Evolutionary conservation across 2,329 filamentous ascomycete species (phyloP).

Genomic region (Venturia aucupariae): DNA sequence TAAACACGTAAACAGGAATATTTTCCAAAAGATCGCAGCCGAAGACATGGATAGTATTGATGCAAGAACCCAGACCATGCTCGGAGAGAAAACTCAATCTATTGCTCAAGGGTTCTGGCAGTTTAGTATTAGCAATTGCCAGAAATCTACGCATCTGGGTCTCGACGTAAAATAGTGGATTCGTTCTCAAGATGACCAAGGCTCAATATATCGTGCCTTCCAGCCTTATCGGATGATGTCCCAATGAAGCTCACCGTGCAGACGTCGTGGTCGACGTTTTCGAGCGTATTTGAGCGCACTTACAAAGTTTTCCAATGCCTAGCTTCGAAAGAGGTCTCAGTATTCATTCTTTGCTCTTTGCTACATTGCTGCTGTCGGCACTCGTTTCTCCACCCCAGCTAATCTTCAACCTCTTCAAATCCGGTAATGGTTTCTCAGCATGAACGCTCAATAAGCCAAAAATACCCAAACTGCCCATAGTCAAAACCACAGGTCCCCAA

Average conservation of each 20-base stretch:
- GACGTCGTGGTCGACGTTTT: background rate
- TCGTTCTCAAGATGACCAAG: too few species aligned
- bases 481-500: background rate
- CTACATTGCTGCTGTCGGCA: background rate
- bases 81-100: too few species aligned
- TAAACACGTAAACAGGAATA: too few species aligned
- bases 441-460: background rate
- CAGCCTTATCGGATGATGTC: background rate
- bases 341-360: background rate
- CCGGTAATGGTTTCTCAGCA: background rate
- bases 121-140: too few species aligned
- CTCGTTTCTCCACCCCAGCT: background rate
- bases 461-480: background rate
- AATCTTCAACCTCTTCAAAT: background rate
- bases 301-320: background rate
- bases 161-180: too few species aligned
- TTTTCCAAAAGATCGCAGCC: too few species aligned
- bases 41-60: too few species aligned
- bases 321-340: background rate
- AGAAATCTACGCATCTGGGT: too few species aligned
- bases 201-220: background rate
- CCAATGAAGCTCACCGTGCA: background rate
- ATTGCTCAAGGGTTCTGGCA: too few species aligned
- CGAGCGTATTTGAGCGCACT: background rate
- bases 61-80: too few species aligned